Evolutionary conservation across 208 protist genomes (phyloP).

Genomic region (Leishmania amazonensis): DNA sequence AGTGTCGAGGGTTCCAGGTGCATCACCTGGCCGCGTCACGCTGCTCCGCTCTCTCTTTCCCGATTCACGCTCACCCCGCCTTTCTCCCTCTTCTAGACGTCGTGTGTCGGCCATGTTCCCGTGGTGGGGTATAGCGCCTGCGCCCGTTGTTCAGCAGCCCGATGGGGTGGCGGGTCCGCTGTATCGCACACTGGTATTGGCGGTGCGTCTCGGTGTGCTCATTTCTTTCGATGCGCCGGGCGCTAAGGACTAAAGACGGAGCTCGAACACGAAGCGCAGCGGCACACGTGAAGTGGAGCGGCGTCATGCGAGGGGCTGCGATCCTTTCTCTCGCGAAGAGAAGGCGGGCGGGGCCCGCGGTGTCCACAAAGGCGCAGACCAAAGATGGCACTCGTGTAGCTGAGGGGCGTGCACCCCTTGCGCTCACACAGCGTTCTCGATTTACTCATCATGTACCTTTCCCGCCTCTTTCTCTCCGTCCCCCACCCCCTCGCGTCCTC

Average conservation of each 20-base stretch:
- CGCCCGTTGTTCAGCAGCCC: background rate
- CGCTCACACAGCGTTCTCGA: background rate
- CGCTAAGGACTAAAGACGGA: background rate
- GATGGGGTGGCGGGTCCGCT: background rate
- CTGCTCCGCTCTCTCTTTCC: background rate
- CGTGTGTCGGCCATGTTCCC: background rate
- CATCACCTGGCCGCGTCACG: background rate
- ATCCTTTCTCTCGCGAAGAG: background rate
- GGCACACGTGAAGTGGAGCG: background rate
- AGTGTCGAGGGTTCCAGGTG: background rate
- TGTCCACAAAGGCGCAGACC: background rate
- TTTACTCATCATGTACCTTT: background rate
- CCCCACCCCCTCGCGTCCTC: background rate
- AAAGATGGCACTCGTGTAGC: background rate
- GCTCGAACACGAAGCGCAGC: background rate
- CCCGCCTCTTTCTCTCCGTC: background rate
- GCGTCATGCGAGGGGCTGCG: background rate
- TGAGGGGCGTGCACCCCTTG: background rate
- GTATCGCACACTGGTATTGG: background rate
- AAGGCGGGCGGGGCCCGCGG: background rate
- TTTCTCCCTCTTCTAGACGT: background rate
- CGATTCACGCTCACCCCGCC: background rate
- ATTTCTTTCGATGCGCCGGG: slow-evolving; percentile 3
- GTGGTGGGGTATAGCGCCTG: background rate
- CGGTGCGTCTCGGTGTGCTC: background rate